phyloP scores from a whole-genome alignment of 768 basidiomycete genomes.

The Cystobasidium onofrii region DNA sequence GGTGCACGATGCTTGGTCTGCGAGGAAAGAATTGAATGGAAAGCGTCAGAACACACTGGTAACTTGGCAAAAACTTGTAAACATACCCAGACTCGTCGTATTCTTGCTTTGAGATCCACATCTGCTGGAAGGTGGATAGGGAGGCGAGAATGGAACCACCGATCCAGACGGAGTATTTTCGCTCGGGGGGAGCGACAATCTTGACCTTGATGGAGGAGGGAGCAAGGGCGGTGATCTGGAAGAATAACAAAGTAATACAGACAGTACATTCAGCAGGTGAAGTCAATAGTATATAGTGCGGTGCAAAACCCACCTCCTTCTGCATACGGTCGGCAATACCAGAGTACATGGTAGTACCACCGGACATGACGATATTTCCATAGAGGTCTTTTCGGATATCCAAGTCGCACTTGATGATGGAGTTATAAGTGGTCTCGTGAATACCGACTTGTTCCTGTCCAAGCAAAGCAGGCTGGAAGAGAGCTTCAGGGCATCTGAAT shows the following conservation, averaged over 20 bases:
- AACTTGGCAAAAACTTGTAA: not conserved
- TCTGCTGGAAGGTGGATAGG: conserved; percentile 88
- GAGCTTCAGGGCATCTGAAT: conserved; percentile 58
- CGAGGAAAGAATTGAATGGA: conserved; percentile 33
- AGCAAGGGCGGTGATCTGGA: conserved; percentile 62
- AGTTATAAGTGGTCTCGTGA: conserved; percentile 81
- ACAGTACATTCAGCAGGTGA: no score
- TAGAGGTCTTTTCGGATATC: conserved; percentile 66
- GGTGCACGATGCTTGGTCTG: conserved; percentile 46
- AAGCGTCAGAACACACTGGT: not conserved
- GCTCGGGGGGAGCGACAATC: conserved; percentile 52
- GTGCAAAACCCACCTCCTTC: conserved; percentile 58
- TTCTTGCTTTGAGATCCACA: conserved; percentile 74
- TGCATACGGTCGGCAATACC: conserved; percentile 94
- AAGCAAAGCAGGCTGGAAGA: conserved; percentile 68
- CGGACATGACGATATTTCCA: conserved; percentile 78
- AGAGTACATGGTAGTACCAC: conserved; percentile 65
- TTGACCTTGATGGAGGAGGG: conserved; percentile 76
- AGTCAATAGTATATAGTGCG: no score
- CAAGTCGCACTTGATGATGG: conserved; percentile 77
- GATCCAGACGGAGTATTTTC: conserved; percentile 83
- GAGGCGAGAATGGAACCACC: conserved; percentile 58
- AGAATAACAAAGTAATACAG: not conserved
- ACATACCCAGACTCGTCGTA: conserved; percentile 56
- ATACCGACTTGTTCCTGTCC: conserved; percentile 77